Percentiles rank a stretch among this genome's conserved stretches.
These are phyloP conservation scores for Gnomoniopsis sp. DNA, from an alignment of 2,329 filamentous ascomycete species.

Conservation along the genomic window DNA sequence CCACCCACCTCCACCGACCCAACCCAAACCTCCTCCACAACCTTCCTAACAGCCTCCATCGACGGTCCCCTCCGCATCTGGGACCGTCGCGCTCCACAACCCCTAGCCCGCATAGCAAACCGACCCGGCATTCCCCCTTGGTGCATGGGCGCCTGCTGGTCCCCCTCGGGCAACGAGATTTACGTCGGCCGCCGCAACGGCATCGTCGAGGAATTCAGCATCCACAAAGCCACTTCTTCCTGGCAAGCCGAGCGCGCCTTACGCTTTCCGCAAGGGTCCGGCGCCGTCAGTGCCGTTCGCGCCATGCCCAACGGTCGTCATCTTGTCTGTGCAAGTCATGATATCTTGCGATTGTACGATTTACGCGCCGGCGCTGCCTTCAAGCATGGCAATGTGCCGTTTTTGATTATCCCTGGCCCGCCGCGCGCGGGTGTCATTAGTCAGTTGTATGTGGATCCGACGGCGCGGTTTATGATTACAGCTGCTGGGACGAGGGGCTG, in stretches of 20 bases:
- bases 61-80: constrained; percentile 90
- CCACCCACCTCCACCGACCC: constrained; percentile 45
- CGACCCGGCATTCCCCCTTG: constrained; percentile 79
- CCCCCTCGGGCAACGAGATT: constrained; percentile 89
- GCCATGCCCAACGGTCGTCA: constrained; percentile 93
- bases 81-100: constrained; percentile 75
- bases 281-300: constrained; percentile 80
- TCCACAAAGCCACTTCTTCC: constrained; percentile 62
- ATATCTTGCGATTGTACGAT: constrained; percentile 92
- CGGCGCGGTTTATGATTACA: constrained; percentile 86
- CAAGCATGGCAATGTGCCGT: constrained; percentile 80
- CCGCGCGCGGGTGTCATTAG: constrained; percentile 82
- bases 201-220: constrained; percentile 89
- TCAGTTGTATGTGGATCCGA: constrained; percentile 80
- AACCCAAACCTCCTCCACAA: constrained; percentile 65
- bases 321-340: constrained; percentile 79
- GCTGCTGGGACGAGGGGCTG: constrained; percentile 90
- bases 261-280: constrained; percentile 85
- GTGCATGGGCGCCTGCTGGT: constrained; percentile 98
- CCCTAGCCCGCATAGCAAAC: constrained; percentile 75
- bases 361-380: constrained; percentile 62
- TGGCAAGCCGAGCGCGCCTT: constrained; percentile 75
- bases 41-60: constrained; percentile 84
- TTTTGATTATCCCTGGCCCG: constrained; percentile 91
- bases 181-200: constrained; percentile 89